A percentile compares a stretch with the other conserved stretches of the same genome.
Evolutionary conservation across 1,139 yeast species (phyloP).

Genomic region (Schwanniomyces etchellsii): DNA sequence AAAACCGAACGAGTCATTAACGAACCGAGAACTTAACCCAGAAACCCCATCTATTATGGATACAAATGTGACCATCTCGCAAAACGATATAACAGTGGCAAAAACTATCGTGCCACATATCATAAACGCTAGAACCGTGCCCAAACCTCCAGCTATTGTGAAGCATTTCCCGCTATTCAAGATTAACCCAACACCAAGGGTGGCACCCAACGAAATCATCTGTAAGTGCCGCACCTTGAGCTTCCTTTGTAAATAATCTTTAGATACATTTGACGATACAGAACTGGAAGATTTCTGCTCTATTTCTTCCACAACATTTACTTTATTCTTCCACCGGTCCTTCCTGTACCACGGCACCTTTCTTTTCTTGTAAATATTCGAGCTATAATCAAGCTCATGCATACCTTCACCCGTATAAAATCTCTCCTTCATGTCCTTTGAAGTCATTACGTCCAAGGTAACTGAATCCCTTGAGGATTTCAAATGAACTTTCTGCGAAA

Average conservation of each 20-base stretch:
- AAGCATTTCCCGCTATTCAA: conserved; percentile 76
- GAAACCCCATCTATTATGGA: conserved; percentile 80
- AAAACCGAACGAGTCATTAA: conserved; percentile 82
- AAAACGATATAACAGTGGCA: conserved; percentile 68
- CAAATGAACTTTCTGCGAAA: conserved; percentile 15
- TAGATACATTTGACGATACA: conserved; percentile 1
- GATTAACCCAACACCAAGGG: conserved; percentile 77
- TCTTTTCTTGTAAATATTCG: conserved; percentile 2
- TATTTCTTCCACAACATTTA: conserved; percentile 6
- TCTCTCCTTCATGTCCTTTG: conserved; percentile 23
- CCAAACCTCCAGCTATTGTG: conserved; percentile 77
- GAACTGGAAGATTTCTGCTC: background rate
- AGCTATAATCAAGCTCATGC: conserved; percentile 1
- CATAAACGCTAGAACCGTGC: conserved; percentile 65
- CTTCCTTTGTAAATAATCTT: conserved; percentile 39
- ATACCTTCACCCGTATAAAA: conserved; percentile 15
- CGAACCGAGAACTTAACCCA: conserved; percentile 71
- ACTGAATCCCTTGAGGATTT: conserved; percentile 10
- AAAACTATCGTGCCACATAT: conserved; percentile 65
- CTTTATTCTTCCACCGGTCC: conserved; percentile 7
- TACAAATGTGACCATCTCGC: conserved; percentile 81
- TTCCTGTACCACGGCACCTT: conserved; percentile 8
- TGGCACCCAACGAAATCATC: conserved; percentile 80
- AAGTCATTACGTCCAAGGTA: conserved; percentile 24
- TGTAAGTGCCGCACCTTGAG: conserved; percentile 68